Conservation (phyloP, 1,139 yeast species). For the Blastobotrys aristatus region DNA sequence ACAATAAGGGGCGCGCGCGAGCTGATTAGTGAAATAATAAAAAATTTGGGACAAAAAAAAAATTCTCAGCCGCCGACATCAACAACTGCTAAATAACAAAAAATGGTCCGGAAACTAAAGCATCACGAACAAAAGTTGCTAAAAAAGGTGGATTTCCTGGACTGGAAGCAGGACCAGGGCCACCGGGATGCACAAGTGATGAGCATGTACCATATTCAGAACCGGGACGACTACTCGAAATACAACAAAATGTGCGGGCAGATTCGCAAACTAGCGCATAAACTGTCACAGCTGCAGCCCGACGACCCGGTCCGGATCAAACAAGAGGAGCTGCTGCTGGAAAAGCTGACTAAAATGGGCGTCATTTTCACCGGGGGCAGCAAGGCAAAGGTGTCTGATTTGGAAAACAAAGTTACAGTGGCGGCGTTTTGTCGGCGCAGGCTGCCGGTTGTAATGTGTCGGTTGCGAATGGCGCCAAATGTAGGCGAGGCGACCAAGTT, state of each 20-base stretch:
- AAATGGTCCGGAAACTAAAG: constrained; percentile 85
- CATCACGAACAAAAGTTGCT: constrained; percentile 93
- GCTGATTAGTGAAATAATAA: too few relatives aligned
- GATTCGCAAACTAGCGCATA: constrained; percentile 78
- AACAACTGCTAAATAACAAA: too few relatives aligned
- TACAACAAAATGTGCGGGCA: constrained; percentile 91
- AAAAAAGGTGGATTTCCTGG: constrained; percentile 93
- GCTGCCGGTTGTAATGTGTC: constrained; percentile 91
- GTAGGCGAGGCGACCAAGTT: constrained; percentile 85
- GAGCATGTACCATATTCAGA: constrained; percentile 89
- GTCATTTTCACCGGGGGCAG: constrained; percentile 53
- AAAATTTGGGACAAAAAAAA: too few relatives aligned
- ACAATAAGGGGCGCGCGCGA: too few relatives aligned
- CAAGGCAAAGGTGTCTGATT: constrained; percentile 84
- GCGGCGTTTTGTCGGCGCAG: constrained; percentile 89
- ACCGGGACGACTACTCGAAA: constrained; percentile 92
- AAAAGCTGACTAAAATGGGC: constrained; percentile 85
- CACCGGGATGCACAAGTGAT: constrained; percentile 94
- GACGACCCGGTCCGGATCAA: constrained; percentile 79
- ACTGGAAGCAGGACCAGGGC: constrained; percentile 95
- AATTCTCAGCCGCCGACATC: too few relatives aligned
- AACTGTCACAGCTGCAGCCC: constrained; percentile 76
- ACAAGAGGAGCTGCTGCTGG: constrained; percentile 82
- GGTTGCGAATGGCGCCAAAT: constrained; percentile 90
- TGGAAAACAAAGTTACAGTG: constrained; percentile 88